Base-by-base conservation (phyloP, 108 stramenopile genomes). In the Skeletonema tropicum region DNA sequence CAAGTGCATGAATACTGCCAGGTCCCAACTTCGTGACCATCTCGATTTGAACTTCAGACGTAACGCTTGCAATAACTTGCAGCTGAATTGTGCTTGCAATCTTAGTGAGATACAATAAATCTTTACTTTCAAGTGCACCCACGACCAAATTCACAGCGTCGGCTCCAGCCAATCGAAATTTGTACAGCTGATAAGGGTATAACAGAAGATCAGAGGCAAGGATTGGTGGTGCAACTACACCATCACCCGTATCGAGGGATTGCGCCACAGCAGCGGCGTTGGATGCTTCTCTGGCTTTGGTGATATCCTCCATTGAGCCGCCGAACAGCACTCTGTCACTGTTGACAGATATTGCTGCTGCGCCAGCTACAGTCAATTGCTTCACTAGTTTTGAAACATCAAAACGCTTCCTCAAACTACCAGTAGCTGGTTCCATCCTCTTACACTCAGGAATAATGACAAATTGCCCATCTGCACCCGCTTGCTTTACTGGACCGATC, bases 121-220 rank as follows among this genome's bases (percentile, higher is more conserved):
- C 94, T 68, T 95, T 95, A 21, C 60, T 66, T 10, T 76, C 83
- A 17, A 92, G 81, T 5, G 94, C 88, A 17, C 87, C 94, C 59
- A 83, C 91, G 11, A 93, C 66, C 60, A 95, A 64, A 52, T 73
- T 92, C 0, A 93, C 88, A 9, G 94, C 94, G 67, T 95, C 94
- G n/a, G 94, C 94, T 11, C 94, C 94, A 21, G 90, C 90, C 58
- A 95, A 62, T 23, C 89, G 80, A 45, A 95, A 79, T 71, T 92
- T 95, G 82, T 93, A 95, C 39, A 95, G 75, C 61, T 95, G 94
- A 61, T 95, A 95, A 32, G 94, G 94, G 67, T 95, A 95, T 11
- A 95, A 68, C 4, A 93, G 30, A 14, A 95, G 77, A 78, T 95
- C 94, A 0, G 91, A 92, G 2, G 94, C 94, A 17, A 95, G 70